phyloP scores from a whole-genome alignment of 106 monocot genomes.

The Vanilla planifolia region DNA sequence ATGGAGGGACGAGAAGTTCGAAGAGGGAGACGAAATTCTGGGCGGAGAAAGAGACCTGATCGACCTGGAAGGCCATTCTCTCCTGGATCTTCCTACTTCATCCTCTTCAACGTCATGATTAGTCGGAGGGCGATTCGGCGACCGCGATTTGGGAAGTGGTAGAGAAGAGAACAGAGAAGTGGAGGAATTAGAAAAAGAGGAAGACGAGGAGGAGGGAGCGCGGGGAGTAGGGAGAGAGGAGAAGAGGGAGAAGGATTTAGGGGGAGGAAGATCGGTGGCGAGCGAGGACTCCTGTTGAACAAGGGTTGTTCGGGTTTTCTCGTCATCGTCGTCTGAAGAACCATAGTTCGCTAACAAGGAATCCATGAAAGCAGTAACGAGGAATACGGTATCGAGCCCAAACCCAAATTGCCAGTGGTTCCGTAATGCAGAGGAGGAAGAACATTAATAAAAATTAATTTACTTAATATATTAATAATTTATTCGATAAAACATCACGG shows the following conservation, averaged over 20 bases:
- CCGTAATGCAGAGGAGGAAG: no score
- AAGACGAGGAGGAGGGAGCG: slow-evolving; percentile 15
- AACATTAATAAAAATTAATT: no score
- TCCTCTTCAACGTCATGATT: background rate
- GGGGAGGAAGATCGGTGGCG: background rate
- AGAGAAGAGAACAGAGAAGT: slow-evolving; percentile 18
- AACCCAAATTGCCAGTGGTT: no score
- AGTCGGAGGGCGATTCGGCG: background rate
- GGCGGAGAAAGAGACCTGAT: slow-evolving; percentile 9
- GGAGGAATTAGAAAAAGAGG: slow-evolving; percentile 12
- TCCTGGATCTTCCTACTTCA: background rate
- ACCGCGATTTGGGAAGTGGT: slow-evolving; percentile 18
- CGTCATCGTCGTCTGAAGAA: slow-evolving; percentile 61
- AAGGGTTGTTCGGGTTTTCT: background rate
- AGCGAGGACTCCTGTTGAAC: background rate
- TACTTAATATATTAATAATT: no score
- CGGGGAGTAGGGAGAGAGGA: slow-evolving; percentile 9
- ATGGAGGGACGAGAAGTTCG: slow-evolving; percentile 28
- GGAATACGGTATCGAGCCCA: no score
- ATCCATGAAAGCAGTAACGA: no score
- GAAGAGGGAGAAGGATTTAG: slow-evolving; percentile 7
- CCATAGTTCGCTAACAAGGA: slow-evolving; percentile 80
- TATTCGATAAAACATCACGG: no score
- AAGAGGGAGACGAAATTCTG: slow-evolving; percentile 12
- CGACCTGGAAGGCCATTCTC: slow-evolving; percentile 1